phyloP scores from a whole-genome alignment of 208 protist genomes.

The Borovskyia barvae region DNA sequence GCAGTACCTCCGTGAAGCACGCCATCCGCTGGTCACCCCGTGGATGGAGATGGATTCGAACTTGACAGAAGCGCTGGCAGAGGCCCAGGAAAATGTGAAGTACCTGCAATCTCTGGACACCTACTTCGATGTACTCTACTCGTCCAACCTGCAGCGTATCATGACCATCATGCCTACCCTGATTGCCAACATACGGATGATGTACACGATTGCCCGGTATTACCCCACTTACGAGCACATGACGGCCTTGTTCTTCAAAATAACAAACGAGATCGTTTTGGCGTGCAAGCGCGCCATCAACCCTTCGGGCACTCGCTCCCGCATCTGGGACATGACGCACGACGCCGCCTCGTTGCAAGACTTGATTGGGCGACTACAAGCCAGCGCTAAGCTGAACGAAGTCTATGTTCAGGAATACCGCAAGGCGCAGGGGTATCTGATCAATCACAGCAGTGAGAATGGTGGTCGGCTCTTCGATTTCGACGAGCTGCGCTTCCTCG shows the following conservation, averaged over 20 bases:
- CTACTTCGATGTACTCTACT: constrained; percentile 97
- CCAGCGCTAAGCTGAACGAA: constrained; percentile 91
- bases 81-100: constrained; percentile 98
- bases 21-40: constrained; percentile 70
- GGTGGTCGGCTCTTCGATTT: constrained; percentile 88
- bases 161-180: constrained; percentile 93
- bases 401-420: constrained; percentile 94
- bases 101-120: constrained; percentile 96
- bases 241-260: constrained; percentile 97
- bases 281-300: constrained; percentile 93
- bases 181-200: constrained; percentile 97
- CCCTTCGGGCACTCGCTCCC: constrained; percentile 74
- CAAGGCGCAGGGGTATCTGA: constrained; percentile 87
- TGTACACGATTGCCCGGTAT: constrained; percentile 96
- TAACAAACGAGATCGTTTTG: constrained; percentile 96
- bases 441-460: constrained; percentile 47
- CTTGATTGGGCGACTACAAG: constrained; percentile 79
- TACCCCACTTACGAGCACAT: constrained; percentile 94
- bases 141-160: constrained; percentile 89
- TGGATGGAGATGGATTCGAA: constrained; percentile 90
- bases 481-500: constrained; percentile 96
- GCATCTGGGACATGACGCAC: constrained; percentile 93
- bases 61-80: constrained; percentile 94
- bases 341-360: constrained; percentile 67
- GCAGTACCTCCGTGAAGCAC: constrained; percentile 87